Conservation (phyloP, 371 early-diverging fungal species). For the Gilbertella persicaria region DNA sequence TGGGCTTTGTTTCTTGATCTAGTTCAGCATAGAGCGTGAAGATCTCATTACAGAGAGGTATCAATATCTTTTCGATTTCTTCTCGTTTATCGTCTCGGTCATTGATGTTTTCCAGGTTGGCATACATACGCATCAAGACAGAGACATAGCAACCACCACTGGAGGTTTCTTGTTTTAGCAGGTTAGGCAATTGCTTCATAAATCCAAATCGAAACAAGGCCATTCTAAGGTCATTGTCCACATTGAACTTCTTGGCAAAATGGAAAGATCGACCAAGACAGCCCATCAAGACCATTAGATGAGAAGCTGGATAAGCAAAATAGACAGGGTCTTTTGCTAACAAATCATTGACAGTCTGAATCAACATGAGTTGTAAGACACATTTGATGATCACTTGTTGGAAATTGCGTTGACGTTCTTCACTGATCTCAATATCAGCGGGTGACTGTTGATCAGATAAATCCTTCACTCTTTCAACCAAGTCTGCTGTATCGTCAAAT, state of each 20-base stretch:
- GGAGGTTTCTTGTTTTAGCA: constrained; percentile 78
- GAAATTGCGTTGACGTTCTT: constrained; percentile 66
- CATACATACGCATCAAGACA: constrained; percentile 54
- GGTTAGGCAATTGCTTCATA: constrained; percentile 86
- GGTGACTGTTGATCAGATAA: not conserved
- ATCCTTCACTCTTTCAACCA: constrained; percentile 38
- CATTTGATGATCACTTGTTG: constrained; percentile 79
- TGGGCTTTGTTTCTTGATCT: constrained; percentile 55
- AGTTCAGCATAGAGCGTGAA: constrained; percentile 50
- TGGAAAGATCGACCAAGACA: constrained; percentile 81
- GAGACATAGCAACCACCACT: constrained; percentile 57
- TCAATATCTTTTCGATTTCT: constrained; percentile 50
- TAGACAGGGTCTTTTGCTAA: constrained; percentile 65
- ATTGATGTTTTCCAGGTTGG: constrained; percentile 49
- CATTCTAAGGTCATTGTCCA: constrained; percentile 76
- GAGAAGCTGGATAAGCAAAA: constrained; percentile 54
- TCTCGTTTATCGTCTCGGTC: constrained; percentile 49
- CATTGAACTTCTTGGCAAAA: constrained; percentile 85
- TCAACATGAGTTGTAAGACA: constrained; percentile 74
- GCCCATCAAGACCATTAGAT: constrained; percentile 71
- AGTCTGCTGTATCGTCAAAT: constrained; percentile 62
- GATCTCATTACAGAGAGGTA: constrained; percentile 55
- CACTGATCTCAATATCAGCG: constrained; percentile 28
- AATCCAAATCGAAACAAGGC: constrained; percentile 79
- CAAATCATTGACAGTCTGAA: constrained; percentile 76